These are phyloP conservation scores for Aspergillus avenaceus DNA, from an alignment of 495 filamentous ascomycete species.

Conservation along the genomic window DNA sequence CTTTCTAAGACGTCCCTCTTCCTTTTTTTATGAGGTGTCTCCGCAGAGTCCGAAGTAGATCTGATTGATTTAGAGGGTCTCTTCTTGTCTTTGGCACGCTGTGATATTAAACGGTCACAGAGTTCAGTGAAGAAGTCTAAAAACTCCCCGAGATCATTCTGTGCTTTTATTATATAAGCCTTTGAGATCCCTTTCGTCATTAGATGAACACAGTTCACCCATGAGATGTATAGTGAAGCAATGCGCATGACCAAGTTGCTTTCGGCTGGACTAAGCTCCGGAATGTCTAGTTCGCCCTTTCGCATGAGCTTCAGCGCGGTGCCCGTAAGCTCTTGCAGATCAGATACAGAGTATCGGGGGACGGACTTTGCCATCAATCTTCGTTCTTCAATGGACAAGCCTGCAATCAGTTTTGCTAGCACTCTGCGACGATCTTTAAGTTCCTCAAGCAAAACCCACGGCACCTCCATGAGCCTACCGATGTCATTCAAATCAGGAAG, in stretches of 20 bases:
- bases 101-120: constrained; percentile 15
- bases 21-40: constrained; percentile 36
- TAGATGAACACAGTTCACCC: constrained; percentile 27
- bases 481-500: constrained; percentile 26
- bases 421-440: constrained; percentile 30
- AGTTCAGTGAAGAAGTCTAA: constrained; percentile 21
- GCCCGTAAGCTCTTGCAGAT: constrained; percentile 1
- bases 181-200: constrained; percentile 15
- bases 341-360: constrained; percentile 3
- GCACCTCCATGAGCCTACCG: constrained; percentile 15
- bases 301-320: constrained; percentile 12
- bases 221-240: constrained; percentile 35
- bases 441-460: constrained; percentile 20
- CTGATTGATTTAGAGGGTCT: background rate
- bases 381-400: constrained; percentile 14
- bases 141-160: constrained; percentile 15
- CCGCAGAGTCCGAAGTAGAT: background rate
- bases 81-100: constrained; percentile 4
- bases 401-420: constrained; percentile 21
- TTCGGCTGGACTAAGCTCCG: constrained; percentile 7
- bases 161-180: constrained; percentile 13
- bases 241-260: constrained; percentile 25
- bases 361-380: constrained; percentile 7
- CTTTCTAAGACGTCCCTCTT: constrained; percentile 45
- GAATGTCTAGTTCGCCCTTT: constrained; percentile 3